Evolutionary conservation across 1,284 basidiomycete genomes (phyloP).

Genomic region (Malassezia brasiliensis): DNA sequence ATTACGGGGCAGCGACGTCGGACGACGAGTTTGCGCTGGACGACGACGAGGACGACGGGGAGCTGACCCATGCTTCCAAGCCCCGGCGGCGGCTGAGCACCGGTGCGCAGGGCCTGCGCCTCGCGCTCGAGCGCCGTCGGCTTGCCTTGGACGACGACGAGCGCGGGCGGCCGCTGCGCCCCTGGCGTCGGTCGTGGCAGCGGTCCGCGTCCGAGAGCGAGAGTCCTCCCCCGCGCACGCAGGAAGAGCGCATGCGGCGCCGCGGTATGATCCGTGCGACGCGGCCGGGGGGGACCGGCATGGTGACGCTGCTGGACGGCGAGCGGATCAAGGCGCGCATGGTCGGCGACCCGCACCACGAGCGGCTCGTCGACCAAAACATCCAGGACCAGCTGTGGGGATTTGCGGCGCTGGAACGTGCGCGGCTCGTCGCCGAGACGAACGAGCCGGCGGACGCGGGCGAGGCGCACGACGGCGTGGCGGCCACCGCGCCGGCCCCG

Average conservation of each 20-base stretch:
- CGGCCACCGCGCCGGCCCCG: no score
- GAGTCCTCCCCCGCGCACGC: neutral
- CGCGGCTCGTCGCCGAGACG: conserved; percentile 3
- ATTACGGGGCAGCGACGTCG: no score
- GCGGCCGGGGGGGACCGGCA: conserved; percentile 44
- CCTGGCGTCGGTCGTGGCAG: neutral
- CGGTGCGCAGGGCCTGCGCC: neutral
- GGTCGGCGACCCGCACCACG: conserved; percentile 28
- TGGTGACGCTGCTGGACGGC: conserved; percentile 45
- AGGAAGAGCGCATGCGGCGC: conserved; percentile 27
- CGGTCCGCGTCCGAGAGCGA: neutral
- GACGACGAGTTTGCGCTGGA: neutral
- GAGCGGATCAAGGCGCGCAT: conserved; percentile 38
- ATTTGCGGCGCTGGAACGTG: conserved; percentile 37
- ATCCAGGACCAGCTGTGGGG: conserved; percentile 36
- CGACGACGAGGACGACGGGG: neutral
- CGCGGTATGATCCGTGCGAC: conserved; percentile 34
- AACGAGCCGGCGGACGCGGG: conserved; percentile 2
- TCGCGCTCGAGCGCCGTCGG: neutral
- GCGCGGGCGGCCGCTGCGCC: neutral
- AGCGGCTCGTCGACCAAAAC: conserved; percentile 21
- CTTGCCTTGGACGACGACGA: neutral
- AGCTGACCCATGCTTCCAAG: neutral
- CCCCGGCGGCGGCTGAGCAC: neutral
- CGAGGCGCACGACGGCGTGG: no score